These are phyloP conservation scores for Xylaria intraflava DNA, from an alignment of 495 filamentous ascomycete species.

Conservation along the genomic window DNA sequence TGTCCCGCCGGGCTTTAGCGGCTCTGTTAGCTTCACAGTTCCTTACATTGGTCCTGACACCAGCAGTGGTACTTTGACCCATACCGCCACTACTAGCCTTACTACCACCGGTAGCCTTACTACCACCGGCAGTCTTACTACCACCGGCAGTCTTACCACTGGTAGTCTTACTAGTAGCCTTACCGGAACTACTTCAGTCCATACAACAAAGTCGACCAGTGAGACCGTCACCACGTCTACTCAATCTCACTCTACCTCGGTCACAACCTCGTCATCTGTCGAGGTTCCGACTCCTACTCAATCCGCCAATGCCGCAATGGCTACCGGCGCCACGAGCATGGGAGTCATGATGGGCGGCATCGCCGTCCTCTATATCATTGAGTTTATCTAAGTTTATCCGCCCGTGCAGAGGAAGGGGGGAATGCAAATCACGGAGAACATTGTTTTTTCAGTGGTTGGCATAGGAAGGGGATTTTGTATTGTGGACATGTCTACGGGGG, in stretches of 20 bases:
- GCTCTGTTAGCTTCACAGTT: no score
- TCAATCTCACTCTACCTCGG: background rate
- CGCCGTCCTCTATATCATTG: conserved; percentile 14
- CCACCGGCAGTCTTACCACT: conserved; percentile 4
- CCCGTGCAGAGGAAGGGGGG: background rate
- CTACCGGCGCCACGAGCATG: conserved; percentile 23
- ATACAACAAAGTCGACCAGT: conserved; percentile 7
- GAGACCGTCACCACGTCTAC: conserved; percentile 12
- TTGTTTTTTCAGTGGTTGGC: background rate
- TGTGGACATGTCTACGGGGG: background rate
- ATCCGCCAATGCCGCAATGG: conserved; percentile 15
- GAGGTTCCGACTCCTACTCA: conserved; percentile 6
- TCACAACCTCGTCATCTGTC: background rate
- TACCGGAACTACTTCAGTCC: background rate
- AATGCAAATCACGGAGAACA: background rate
- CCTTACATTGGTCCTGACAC: conserved; percentile 6
- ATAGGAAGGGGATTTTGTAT: background rate
- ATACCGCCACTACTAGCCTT: no score
- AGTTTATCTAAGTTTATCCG: conserved; percentile 16
- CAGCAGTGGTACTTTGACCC: no score
- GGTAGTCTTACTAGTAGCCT: background rate
- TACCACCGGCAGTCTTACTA: background rate
- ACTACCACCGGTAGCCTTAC: background rate
- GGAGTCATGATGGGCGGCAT: conserved; percentile 29
- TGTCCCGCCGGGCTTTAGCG: no score